Conservation (phyloP, 2,329 filamentous ascomycete species). For the Exophiala xenobiotica region DNA sequence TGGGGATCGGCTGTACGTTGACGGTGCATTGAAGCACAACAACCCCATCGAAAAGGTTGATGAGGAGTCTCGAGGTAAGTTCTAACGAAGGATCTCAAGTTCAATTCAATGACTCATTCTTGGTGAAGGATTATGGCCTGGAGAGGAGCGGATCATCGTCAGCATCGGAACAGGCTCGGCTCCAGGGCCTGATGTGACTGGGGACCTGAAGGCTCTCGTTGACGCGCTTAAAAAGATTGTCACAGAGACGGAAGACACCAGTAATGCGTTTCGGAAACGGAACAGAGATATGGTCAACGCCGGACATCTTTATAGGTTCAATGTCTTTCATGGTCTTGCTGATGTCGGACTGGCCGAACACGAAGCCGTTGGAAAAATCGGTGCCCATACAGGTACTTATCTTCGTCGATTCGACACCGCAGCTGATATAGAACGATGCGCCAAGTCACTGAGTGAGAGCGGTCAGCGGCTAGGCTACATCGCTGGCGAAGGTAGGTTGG, state of each 20-base stretch:
- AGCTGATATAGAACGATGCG: conserved; percentile 4
- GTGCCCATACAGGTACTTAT: conserved; percentile 4
- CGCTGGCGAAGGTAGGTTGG: conserved; percentile 6
- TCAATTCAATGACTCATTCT: no score
- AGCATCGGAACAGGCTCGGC: background rate
- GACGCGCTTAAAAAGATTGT: conserved; percentile 6
- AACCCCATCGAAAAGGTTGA: conserved; percentile 10
- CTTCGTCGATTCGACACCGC: conserved; percentile 2
- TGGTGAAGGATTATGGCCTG: background rate
- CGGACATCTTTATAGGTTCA: background rate
- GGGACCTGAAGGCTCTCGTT: background rate
- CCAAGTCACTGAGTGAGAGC: background rate
- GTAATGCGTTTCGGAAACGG: background rate
- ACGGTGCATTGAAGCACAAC: conserved; percentile 15
- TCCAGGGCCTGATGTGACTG: conserved; percentile 1
- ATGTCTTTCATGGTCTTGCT: conserved; percentile 1
- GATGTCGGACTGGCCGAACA: conserved; percentile 2
- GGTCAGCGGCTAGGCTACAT: conserved; percentile 5
- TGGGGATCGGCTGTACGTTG: conserved; percentile 12
- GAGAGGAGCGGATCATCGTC: conserved; percentile 1
- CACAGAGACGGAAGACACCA: conserved; percentile 6
- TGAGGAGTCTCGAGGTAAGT: conserved; percentile 5
- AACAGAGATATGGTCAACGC: background rate
- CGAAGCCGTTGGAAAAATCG: conserved; percentile 2
- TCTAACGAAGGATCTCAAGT: no score